Base-by-base conservation (phyloP, 768 basidiomycete species). In the Tylopilus felleus region DNA sequence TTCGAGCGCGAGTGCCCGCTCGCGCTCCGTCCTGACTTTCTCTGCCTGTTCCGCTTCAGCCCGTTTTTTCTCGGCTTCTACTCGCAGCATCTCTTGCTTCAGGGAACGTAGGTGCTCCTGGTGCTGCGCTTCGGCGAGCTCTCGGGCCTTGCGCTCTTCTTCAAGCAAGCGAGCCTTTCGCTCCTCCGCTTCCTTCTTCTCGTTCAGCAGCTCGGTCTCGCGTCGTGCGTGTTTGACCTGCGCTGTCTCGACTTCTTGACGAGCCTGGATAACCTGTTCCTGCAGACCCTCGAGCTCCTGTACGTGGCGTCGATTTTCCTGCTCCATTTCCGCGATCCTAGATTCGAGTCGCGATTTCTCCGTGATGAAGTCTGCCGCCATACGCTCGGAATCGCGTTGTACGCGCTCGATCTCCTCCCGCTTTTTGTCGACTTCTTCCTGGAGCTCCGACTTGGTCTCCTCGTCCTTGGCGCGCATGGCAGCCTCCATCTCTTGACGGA, bases 401-500 rank as follows among this genome's bases (percentile, higher is more conserved):
- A 79, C 70, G 31, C 76, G 68, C 14, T 65, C 61, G 56, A 80
- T 76, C 53, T 79, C 77, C n/a, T 65, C 61, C 57, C 76, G 72
- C 29, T 79, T 71, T 50, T 66, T 76, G 55, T 67, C 70, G 22
- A 73, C 72, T 59, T 78, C 80, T 1, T 71, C 62, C 49, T 77
- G 75, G 31, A 82, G 69, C 58, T 80, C 79, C 44, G 58, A 54
- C 42, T 67, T 68, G 12, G 75, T 75, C 62, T 78, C 79, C 49
- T 78, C 77, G 56, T 80, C 79, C 54, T 78, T 75, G 50, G 60
- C 58, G 19, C 66, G 65, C 59, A 78, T 73, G 7, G 79, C 77
- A 35, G 66, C 65, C 58, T 75, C 71, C 71, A 80, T 79, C 53
- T 82, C 80, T 9, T 68, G 60, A 52, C 76, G 71, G 19, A 85